phyloP scores from a whole-genome alignment of 2,329 filamentous ascomycete species.

The Bipolaris victoriae region DNA sequence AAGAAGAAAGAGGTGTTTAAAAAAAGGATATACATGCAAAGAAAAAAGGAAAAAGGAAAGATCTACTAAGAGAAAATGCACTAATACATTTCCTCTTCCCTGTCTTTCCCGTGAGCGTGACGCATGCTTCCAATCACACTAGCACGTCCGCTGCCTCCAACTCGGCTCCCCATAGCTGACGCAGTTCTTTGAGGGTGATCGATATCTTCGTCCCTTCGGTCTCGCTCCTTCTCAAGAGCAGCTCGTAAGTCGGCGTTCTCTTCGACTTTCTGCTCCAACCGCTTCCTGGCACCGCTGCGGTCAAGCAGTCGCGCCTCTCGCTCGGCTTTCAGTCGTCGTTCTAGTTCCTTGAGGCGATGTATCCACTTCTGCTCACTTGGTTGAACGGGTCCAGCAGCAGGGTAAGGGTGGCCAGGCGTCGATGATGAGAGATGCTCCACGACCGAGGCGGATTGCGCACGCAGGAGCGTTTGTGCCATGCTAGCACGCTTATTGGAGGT shows the following conservation, averaged over 20 bases:
- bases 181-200: conserved; percentile 24
- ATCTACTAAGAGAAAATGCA: conserved; percentile 10
- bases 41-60: not conserved
- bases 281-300: conserved; percentile 78
- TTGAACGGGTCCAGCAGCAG: conserved; percentile 47
- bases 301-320: conserved; percentile 85
- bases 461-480: conserved; percentile 59
- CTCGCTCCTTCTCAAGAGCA: conserved; percentile 65
- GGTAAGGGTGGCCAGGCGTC: conserved; percentile 41
- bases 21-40: not conserved
- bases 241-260: conserved; percentile 74
- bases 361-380: conserved; percentile 78
- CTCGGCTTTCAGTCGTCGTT: conserved; percentile 87
- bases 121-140: conserved; percentile 28
- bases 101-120: conserved; percentile 20
- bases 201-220: conserved; percentile 33
- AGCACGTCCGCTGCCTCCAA: conserved; percentile 24
- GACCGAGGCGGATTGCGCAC: conserved; percentile 61
- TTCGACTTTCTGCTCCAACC: conserved; percentile 75
- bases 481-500: conserved; percentile 50
- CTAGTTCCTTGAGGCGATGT: conserved; percentile 82
- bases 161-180: conserved; percentile 27
- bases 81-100: conserved; percentile 33
- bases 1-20: conserved; percentile 2
- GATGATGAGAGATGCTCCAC: conserved; percentile 52